These are phyloP conservation scores for Apium graveolens DNA, from an alignment of 129 eudicot species.

Conservation along the genomic window DNA sequence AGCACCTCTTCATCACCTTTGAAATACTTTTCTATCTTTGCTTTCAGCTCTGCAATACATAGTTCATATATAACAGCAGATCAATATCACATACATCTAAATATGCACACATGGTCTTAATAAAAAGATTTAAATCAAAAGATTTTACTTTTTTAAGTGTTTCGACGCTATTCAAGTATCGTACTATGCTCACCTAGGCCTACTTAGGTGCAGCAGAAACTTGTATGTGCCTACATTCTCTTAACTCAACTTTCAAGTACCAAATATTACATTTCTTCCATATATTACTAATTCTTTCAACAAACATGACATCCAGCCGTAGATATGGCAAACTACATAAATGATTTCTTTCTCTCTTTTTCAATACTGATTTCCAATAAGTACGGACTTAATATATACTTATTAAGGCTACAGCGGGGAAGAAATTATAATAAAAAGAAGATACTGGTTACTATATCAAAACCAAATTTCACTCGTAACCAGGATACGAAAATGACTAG, in stretches of 20 bases:
- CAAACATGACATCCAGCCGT: no score
- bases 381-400: no score
- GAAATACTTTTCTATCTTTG: slow-evolving; percentile 32
- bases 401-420: not conserved
- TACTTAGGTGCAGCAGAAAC: not conserved
- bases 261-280: not conserved
- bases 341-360: not conserved
- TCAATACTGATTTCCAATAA: not conserved
- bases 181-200: not conserved
- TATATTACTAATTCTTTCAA: not conserved
- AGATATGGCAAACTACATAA: not conserved
- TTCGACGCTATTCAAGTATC: not conserved
- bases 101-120: not conserved
- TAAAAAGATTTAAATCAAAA: not conserved
- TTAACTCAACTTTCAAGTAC: no score
- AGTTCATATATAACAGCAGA: not conserved
- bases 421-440: not conserved
- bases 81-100: not conserved
- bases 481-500: not conserved
- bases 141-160: not conserved
- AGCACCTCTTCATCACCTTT: slow-evolving; percentile 37
- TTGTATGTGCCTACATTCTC: not conserved
- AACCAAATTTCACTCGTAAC: not conserved
- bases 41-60: slow-evolving; percentile 38
- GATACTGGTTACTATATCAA: no score